Conservation (phyloP, 2,329 filamentous ascomycete genomes). For the Exophiala alcalophila region DNA sequence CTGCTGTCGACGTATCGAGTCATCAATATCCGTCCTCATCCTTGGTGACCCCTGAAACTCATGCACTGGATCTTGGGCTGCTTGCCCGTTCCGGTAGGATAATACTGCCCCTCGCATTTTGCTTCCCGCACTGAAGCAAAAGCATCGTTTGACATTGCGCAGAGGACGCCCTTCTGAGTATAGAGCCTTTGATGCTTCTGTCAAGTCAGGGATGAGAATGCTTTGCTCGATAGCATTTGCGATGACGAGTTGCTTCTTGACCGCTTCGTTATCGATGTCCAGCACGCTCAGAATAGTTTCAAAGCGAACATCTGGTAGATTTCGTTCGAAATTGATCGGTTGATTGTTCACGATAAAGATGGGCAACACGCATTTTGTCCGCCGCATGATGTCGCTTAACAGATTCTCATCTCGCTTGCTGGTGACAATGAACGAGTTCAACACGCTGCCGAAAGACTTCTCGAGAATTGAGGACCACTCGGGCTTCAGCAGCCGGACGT, state of each 20-base stretch:
- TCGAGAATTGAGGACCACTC: constrained; percentile 84
- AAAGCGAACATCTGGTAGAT: constrained; percentile 70
- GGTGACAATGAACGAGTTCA: constrained; percentile 79
- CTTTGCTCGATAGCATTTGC: constrained; percentile 78
- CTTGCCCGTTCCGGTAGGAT: constrained; percentile 48
- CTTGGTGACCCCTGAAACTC: constrained; percentile 57
- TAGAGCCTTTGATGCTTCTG: constrained; percentile 68
- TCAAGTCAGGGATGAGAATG: constrained; percentile 67
- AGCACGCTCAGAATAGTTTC: constrained; percentile 78
- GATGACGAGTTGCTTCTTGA: constrained; percentile 81
- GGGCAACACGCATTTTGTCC: constrained; percentile 51
- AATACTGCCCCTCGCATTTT: constrained; percentile 61
- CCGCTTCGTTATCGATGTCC: constrained; percentile 72
- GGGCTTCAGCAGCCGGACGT: constrained; percentile 72
- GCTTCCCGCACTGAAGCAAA: constrained; percentile 61
- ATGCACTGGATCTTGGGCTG: constrained; percentile 52
- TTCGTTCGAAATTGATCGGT: constrained; percentile 56
- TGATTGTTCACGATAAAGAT: constrained; percentile 63
- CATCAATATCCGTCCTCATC: constrained; percentile 75
- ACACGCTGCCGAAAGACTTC: constrained; percentile 63
- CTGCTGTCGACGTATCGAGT: constrained; percentile 58
- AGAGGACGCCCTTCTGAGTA: constrained; percentile 48
- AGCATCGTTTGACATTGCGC: constrained; percentile 69
- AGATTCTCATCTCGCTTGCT: constrained; percentile 71
- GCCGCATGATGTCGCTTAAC: constrained; percentile 63